A percentile compares a stretch with the other conserved stretches of the same genome.
Conservation (phyloP, 2,329 filamentous ascomycete genomes). For the Xylaria hypoxylon region DNA sequence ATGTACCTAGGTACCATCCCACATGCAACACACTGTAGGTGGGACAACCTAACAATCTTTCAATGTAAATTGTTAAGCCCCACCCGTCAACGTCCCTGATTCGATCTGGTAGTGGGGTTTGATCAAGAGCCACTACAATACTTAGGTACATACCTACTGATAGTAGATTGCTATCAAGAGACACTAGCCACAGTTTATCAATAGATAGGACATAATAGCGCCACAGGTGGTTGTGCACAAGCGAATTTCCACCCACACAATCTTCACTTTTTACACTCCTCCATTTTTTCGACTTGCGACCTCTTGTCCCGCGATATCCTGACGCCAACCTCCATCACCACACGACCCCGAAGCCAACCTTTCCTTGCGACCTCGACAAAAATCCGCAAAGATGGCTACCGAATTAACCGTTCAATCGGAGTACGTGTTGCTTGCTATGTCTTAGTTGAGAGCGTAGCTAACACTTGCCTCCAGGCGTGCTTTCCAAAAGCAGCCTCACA, state of each 20-base stretch:
- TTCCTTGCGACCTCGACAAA: slow-evolving; percentile 58
- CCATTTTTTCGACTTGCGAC: slow-evolving; percentile 42
- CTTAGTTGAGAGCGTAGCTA: no score
- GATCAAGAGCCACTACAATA: no score
- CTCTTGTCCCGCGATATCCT: slow-evolving; percentile 38
- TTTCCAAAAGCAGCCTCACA: slow-evolving; percentile 99
- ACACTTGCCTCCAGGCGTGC: no score
- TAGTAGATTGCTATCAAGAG: not conserved
- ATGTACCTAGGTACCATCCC: slow-evolving; percentile 8
- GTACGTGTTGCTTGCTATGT: no score
- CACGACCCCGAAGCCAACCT: slow-evolving; percentile 46
- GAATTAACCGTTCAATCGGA: slow-evolving; percentile 99
- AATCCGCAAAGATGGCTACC: slow-evolving; percentile 84
- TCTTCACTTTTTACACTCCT: slow-evolving; percentile 40
- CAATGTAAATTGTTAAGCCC: no score
- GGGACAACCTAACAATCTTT: no score
- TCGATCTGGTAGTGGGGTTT: not conserved
- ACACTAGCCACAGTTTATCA: slow-evolving; percentile 27
- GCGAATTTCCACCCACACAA: slow-evolving; percentile 45
- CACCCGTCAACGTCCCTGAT: no score
- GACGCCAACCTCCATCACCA: slow-evolving; percentile 45
- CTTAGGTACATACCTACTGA: no score
- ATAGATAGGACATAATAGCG: not conserved
- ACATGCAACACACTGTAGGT: no score
- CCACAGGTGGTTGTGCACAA: slow-evolving; percentile 41